Percentiles rank a stretch among this genome's conserved stretches.
Conservation (phyloP, 768 basidiomycete genomes). For the Austroboletus eburneus region DNA sequence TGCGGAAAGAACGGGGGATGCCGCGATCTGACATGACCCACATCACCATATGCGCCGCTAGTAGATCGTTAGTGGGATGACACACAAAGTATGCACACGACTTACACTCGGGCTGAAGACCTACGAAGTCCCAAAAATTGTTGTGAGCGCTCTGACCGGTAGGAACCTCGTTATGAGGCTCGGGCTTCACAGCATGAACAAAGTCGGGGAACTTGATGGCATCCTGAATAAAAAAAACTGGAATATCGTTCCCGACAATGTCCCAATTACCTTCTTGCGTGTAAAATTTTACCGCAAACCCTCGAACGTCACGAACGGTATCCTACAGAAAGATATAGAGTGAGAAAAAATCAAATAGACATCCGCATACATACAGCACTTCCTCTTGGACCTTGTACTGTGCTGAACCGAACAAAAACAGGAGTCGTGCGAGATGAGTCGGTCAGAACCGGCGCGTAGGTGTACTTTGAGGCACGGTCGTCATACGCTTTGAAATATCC, state of each 20-base stretch:
- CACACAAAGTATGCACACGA: not conserved
- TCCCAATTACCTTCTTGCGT: slow-evolving; percentile 87
- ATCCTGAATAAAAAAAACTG: slow-evolving; percentile 80
- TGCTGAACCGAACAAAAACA: slow-evolving; percentile 80
- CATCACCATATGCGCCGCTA: slow-evolving; percentile 70
- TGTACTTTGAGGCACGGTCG: slow-evolving; percentile 64
- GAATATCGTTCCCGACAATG: slow-evolving; percentile 79
- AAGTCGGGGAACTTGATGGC: slow-evolving; percentile 85
- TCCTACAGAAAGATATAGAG: slow-evolving; percentile 37
- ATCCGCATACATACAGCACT: slow-evolving; percentile 55
- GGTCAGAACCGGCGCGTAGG: slow-evolving; percentile 65
- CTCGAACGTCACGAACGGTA: slow-evolving; percentile 80
- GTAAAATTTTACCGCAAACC: slow-evolving; percentile 82
- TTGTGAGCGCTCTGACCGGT: slow-evolving; percentile 70
- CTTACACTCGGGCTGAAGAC: slow-evolving; percentile 62
- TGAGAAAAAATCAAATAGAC: not conserved
- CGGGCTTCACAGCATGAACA: slow-evolving; percentile 81
- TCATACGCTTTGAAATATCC: slow-evolving; percentile 78
- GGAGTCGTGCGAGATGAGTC: slow-evolving; percentile 72
- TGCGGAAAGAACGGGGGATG: slow-evolving; percentile 80
- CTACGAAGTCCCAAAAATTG: slow-evolving; percentile 85
- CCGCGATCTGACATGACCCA: slow-evolving; percentile 85
- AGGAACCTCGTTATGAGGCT: slow-evolving; percentile 79
- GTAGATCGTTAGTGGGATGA: slow-evolving; percentile 14
- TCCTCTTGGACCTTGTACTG: slow-evolving; percentile 79